Evolutionary conservation across 1,284 basidiomycete genomes (phyloP).

Genomic region (Stygiomarasmius scandens): DNA sequence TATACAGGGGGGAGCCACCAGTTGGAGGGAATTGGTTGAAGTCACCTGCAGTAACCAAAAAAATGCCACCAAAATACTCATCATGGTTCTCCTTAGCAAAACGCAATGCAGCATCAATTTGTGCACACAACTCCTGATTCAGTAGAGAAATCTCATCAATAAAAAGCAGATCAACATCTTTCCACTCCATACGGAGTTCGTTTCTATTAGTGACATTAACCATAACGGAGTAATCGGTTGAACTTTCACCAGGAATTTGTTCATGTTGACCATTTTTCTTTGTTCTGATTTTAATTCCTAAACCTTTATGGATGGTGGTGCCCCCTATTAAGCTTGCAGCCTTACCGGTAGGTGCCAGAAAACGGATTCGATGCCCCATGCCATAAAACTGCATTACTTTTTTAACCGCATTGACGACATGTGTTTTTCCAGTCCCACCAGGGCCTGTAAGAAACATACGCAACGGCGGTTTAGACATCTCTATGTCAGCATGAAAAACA

Average conservation of each 20-base stretch:
- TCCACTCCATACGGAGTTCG: conserved; percentile 1
- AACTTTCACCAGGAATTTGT: not conserved
- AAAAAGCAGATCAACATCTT: not conserved
- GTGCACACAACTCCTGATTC: not conserved
- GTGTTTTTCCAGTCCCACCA: conserved; percentile 35
- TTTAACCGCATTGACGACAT: conserved; percentile 29
- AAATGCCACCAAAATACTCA: conserved; percentile 2
- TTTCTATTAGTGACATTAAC: not conserved
- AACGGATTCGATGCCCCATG: conserved; percentile 23
- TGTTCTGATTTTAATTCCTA: conserved; percentile 14
- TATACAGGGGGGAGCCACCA: conserved; percentile 3
- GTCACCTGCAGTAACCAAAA: conserved; percentile 9
- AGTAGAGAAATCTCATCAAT: conserved; percentile 8
- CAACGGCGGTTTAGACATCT: conserved; percentile 6
- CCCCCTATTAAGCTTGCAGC: conserved; percentile 29
- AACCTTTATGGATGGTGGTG: conserved; percentile 26
- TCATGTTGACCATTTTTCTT: not conserved
- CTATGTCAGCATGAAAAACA: not conserved
- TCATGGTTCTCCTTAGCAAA: conserved; percentile 14
- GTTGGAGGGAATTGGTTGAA: conserved; percentile 6
- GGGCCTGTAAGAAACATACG: conserved; percentile 30
- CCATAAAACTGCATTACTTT: conserved; percentile 24
- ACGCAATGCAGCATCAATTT: conserved; percentile 10
- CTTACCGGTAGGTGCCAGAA: conserved; percentile 30
- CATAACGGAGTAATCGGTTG: not conserved